Conservation (phyloP, 345 rosid genomes). For the Geranium brycei region DNA sequence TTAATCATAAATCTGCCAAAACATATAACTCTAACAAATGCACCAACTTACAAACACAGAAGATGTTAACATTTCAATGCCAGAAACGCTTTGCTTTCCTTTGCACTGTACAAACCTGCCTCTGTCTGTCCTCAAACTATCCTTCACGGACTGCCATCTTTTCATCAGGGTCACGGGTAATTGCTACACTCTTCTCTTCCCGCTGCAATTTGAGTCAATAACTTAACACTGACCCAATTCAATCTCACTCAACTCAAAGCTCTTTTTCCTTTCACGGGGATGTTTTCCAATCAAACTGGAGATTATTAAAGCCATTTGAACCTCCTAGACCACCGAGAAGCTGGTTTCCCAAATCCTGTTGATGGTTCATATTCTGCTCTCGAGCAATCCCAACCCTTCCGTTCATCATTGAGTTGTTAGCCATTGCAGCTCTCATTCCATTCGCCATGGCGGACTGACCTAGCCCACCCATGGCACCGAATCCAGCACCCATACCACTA, state of each 20-base stretch:
- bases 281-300: constrained; percentile 45
- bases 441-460: constrained; percentile 23
- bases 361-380: constrained; percentile 30
- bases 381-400: constrained; percentile 28
- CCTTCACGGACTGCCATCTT: neutral
- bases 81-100: neutral
- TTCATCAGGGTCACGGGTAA: neutral
- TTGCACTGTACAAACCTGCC: neutral
- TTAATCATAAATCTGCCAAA: neutral
- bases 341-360: constrained; percentile 37
- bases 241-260: no score
- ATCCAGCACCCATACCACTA: constrained; percentile 23
- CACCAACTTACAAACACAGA: neutral
- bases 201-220: neutral
- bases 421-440: constrained; percentile 34
- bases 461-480: constrained; percentile 23
- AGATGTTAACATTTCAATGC: neutral
- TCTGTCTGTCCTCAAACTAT: neutral
- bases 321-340: constrained; percentile 43
- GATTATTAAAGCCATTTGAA: constrained; percentile 34
- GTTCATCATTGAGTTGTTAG: constrained; percentile 16
- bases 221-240: neutral
- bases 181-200: neutral
- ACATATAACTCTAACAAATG: neutral
- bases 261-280: no score